Base-by-base conservation (phyloP, 257 asterid species). In the Plectranthus barbatus region DNA sequence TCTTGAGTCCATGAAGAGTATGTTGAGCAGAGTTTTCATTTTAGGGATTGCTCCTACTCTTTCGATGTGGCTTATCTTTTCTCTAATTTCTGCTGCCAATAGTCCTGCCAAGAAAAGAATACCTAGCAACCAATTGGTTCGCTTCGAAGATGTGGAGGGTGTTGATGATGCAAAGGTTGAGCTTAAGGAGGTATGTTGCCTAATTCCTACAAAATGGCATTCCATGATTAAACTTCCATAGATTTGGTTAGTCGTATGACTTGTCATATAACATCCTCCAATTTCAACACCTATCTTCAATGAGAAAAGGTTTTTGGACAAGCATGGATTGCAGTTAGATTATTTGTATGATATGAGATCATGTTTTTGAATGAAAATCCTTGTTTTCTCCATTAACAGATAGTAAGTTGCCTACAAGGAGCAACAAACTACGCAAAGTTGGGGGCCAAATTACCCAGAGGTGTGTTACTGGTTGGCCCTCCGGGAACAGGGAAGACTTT, bases 401-500 rank as follows among this genome's bases (percentile, higher is more conserved):
- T 90, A 66, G 99, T 93, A 33, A 82, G 82, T 67, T 93, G 97
- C 79, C 86, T 93, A 53, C 95, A 74, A 79, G 99, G 99, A 72
- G 74, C 94, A 44, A 84, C 80, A 63, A 85, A 93, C 85, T 93
- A 90, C 82, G 82, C 75, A 63, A 87, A 87, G 77, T 90, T 93
- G 37, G 99, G 97, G 51, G 99, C 97, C 55, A 93, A 87, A 74
- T 70, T 93, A 66, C 97, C 99, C 9, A 76, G 84, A 80, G 99
- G 97, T 0, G 94, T 93, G 71, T 85, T 93, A 48, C 96, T 93
- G 14, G 96, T 90, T n/a, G 99, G 99, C 39, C 99, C 97, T 24
- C 99, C 99, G 12, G 99, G 97, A 56, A 89, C 97, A 3, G 96
- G 99, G 20, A 93, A 93, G 77, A 90, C 97, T 3, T 79, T 93